These are phyloP conservation scores for Podospora bellae-mahoneyi DNA, from an alignment of 495 filamentous ascomycete genomes.

Conservation along the genomic window DNA sequence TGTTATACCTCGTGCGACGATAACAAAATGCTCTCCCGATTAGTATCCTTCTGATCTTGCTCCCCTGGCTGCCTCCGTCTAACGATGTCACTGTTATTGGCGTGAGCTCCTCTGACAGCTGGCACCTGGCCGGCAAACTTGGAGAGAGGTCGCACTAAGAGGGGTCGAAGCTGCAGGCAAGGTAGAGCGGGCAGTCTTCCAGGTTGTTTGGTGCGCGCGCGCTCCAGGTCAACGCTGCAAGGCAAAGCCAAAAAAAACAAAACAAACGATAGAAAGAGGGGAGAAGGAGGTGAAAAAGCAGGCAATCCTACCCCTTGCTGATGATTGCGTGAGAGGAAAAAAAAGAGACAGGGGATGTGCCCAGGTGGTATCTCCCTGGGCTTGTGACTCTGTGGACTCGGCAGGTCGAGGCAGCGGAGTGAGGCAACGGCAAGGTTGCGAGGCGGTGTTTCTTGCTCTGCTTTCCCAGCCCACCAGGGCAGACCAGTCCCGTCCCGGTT, in stretches of 20 bases:
- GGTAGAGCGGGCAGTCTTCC: neutral
- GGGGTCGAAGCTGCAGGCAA: slow-evolving; percentile 14
- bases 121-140: slow-evolving; percentile 21
- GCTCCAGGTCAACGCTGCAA: neutral
- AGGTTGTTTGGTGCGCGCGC: neutral
- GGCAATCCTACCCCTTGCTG: neutral
- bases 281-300: slow-evolving; percentile 11
- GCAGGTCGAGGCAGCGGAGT: neutral
- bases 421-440: slow-evolving; percentile 14
- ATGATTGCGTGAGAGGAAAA: neutral
- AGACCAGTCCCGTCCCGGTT: slow-evolving; percentile 17
- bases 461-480: neutral
- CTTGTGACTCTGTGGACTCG: slow-evolving; percentile 19
- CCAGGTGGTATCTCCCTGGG: neutral
- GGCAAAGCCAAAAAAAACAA: neutral
- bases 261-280: slow-evolving; percentile 11
- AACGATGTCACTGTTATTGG: slow-evolving; percentile 7
- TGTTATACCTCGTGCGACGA: neutral
- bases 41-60: neutral
- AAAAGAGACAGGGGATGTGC: neutral
- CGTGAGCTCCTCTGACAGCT: slow-evolving; percentile 23
- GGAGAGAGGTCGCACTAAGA: slow-evolving; percentile 14
- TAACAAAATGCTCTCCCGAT: neutral
- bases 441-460: slow-evolving; percentile 19
- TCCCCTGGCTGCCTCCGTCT: slow-evolving; percentile 25